Conservation (phyloP, 257 asterid species). For the Rehmannia glutinosa region DNA sequence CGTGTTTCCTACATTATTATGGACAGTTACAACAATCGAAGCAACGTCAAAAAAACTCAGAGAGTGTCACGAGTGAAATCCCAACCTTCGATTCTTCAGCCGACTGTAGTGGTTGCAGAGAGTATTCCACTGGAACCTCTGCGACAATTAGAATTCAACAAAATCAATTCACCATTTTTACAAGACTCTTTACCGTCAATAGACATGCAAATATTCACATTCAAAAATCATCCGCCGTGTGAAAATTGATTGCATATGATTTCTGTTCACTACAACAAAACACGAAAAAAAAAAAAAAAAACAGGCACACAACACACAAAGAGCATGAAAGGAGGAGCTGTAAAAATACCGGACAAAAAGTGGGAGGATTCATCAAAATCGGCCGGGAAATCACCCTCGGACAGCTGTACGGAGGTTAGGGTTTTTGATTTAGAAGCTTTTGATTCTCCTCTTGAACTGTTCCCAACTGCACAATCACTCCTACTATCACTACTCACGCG, state of each 20-base stretch:
- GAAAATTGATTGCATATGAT: background rate
- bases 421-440: slow-evolving; percentile 26
- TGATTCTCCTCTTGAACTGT: slow-evolving; percentile 20
- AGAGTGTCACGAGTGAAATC: background rate
- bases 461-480: slow-evolving; percentile 25
- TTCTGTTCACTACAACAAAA: background rate
- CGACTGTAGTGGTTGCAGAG: slow-evolving; percentile 36
- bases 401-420: slow-evolving; percentile 26
- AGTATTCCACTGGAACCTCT: slow-evolving; percentile 69
- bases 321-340: background rate
- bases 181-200: background rate
- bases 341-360: slow-evolving; percentile 46
- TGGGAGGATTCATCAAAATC: slow-evolving; percentile 37
- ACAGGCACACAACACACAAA: background rate
- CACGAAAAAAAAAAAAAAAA: background rate
- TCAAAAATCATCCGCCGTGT: background rate
- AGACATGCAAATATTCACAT: slow-evolving; percentile 10
- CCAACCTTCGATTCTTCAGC: slow-evolving; percentile 49
- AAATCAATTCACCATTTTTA: slow-evolving; percentile 11
- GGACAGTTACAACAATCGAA: background rate
- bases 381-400: slow-evolving; percentile 21
- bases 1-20: background rate
- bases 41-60: background rate
- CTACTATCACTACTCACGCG: slow-evolving; percentile 18
- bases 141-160: slow-evolving; percentile 25